Base-by-base conservation (phyloP, 139 green algal genomes). In the Chlamydomonas incerta region DNA sequence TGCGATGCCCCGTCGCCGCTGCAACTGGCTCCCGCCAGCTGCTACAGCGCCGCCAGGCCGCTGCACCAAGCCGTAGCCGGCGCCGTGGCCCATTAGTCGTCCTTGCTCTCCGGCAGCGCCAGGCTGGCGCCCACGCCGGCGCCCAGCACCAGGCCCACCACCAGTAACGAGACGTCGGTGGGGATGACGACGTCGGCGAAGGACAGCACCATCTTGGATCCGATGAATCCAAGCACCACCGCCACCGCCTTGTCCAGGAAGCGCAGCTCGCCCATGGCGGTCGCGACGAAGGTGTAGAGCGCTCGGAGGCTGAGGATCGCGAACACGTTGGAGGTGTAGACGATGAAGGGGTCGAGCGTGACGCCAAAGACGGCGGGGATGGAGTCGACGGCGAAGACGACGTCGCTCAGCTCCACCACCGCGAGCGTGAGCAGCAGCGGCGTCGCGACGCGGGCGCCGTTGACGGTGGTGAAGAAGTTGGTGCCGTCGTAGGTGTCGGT, bases 311-410 rank as follows among this genome's bases (percentile, higher is more conserved):
- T 93, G 8, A 97, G 73, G 82, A 99, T 98, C 11, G 96, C 96
- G 90, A 96, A 97, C 47, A 99, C 95, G 94, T 99, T 99, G 73
- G 92, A 97, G 8, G 95, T 96, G 90, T 98, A 99, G 0, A 99
- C 94, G 84, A 99, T 98, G 91, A 99, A 99, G 17, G 97, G 97
- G 94, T 99, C 97, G 3, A 95, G 82, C 18, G 96, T 98, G 33
- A 99, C 94, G 55, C 96, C 96, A 93, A 99, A 99, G 28, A 99
- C 88, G 47, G 87, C 87, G 11, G 86, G 87, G 52, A 93, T 93
- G 10, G 76, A 90, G 86, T 90, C 81, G 2, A 99, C 97, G 18
- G 97, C 97, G 91, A 99, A 99, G 6, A 99, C 92, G 0, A 99
- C 94, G 69, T 99, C 97, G 23, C 80, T 94, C 33, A 99, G 87